Conservation (phyloP, 306 rosid genomes). For the Vicia faba region DNA sequence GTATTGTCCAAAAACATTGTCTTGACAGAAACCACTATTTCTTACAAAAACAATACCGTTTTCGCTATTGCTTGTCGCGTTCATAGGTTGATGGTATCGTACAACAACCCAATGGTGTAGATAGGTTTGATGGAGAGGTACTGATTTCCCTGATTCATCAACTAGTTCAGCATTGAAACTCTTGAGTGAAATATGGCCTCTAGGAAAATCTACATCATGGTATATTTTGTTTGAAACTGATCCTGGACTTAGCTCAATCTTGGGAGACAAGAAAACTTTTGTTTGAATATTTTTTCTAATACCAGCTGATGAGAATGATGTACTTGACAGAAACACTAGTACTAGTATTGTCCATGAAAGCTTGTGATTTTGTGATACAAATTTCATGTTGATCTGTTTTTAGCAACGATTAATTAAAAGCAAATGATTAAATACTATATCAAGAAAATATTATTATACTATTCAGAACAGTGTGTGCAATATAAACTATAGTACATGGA, state of each 20-base stretch:
- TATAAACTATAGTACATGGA: too few relatives aligned
- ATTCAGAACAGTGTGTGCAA: too few relatives aligned
- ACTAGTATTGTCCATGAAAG: conserved; percentile 36
- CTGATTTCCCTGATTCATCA: conserved; percentile 58
- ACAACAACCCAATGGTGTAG: conserved; percentile 70
- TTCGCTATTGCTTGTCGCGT: conserved; percentile 31
- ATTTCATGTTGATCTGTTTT: conserved; percentile 50
- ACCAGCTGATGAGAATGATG: conserved; percentile 39
- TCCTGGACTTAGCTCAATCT: conserved; percentile 62
- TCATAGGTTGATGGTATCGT: conserved; percentile 42
- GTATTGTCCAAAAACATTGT: conserved; percentile 36
- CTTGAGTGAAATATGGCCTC: conserved; percentile 69
- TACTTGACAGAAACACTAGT: conserved; percentile 14
- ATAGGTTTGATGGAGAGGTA: conserved; percentile 68
- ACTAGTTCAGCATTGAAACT: conserved; percentile 66
- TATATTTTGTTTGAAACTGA: conserved; percentile 49
- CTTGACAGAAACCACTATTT: conserved; percentile 63
- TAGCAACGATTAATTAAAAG: background rate
- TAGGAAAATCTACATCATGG: conserved; percentile 59
- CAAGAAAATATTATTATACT: too few relatives aligned
- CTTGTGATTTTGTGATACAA: conserved; percentile 28
- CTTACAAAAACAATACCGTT: background rate
- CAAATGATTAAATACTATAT: background rate
- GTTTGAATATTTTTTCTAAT: conserved; percentile 42
- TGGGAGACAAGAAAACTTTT: conserved; percentile 54